phyloP scores from a whole-genome alignment of 768 basidiomycete species.

The Leccinum sublutescens region DNA sequence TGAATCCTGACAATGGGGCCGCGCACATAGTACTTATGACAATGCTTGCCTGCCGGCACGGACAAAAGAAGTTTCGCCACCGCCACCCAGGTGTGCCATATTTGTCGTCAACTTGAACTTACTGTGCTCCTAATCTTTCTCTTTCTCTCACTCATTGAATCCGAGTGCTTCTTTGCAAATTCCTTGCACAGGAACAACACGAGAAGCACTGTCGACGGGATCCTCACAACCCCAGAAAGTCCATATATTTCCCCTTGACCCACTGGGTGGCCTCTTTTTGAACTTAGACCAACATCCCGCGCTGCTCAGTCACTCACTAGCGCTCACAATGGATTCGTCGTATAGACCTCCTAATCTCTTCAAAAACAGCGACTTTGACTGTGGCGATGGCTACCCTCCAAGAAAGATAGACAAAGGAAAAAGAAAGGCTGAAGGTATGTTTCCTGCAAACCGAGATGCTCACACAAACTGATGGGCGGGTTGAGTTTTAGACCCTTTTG shows the following conservation, averaged over 20 bases:
- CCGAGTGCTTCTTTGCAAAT: constrained; percentile 2
- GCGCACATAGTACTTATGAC: too few relatives aligned
- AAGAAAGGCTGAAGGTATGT: constrained; percentile 17
- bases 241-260: too few relatives aligned
- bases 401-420: constrained; percentile 21
- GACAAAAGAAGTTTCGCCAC: too few relatives aligned
- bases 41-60: too few relatives aligned
- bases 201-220: constrained; percentile 2
- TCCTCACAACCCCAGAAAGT: too few relatives aligned
- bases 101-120: too few relatives aligned
- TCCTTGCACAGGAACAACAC: constrained; percentile 12
- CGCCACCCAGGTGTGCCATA: too few relatives aligned
- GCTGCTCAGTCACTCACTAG: neutral
- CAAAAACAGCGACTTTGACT: neutral
- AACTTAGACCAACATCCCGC: neutral
- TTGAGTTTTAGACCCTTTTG: constrained; percentile 12
- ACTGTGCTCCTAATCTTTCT: too few relatives aligned
- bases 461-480: neutral
- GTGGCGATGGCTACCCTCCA: neutral
- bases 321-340: constrained; percentile 7
- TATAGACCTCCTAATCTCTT: constrained; percentile 18
- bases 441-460: neutral
- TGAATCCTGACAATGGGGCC: too few relatives aligned
- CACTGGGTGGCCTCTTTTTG: constrained; percentile 39
- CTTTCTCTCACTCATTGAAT: neutral